Percentiles rank a stretch among this genome's conserved stretches.
Evolutionary conservation across 495 filamentous ascomycete genomes (phyloP).

Genomic region (Penicillium mononematosum): DNA sequence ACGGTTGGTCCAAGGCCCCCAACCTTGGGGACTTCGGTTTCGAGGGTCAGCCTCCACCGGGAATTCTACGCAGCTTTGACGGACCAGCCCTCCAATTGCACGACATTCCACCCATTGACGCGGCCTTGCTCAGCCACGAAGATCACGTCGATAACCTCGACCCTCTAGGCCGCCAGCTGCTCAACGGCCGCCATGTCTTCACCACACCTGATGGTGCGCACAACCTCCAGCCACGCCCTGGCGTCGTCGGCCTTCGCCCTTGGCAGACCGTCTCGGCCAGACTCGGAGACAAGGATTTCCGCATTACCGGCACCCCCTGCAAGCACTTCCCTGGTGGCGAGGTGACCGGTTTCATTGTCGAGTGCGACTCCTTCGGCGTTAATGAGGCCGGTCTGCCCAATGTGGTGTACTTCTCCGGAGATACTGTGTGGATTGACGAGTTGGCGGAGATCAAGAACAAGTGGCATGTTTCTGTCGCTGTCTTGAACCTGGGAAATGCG

Average conservation of each 20-base stretch:
- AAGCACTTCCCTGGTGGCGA: conserved; percentile 48
- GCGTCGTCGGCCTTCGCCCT: conserved; percentile 38
- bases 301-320: conserved; percentile 45
- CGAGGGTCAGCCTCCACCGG: conserved; percentile 7
- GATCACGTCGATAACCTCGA: conserved; percentile 57
- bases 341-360: conserved; percentile 49
- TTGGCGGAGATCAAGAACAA: conserved; percentile 26
- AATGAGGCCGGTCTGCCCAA: conserved; percentile 42
- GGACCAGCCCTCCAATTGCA: conserved; percentile 37
- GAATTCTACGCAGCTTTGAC: conserved; percentile 5
- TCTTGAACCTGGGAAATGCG: conserved; percentile 36
- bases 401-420: conserved; percentile 55
- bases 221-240: conserved; percentile 43
- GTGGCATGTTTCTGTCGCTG: conserved; percentile 25
- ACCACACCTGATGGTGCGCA: conserved; percentile 50
- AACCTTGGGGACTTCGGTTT: conserved; percentile 24
- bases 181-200: conserved; percentile 50
- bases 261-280: conserved; percentile 26
- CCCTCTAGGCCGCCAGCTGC: conserved; percentile 36
- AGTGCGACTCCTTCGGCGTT: conserved; percentile 40
- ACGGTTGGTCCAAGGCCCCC: conserved; percentile 18
- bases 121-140: conserved; percentile 54
- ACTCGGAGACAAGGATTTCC: conserved; percentile 26
- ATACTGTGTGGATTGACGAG: conserved; percentile 54
- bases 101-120: conserved; percentile 49